Evolutionary conservation across 2,329 filamentous ascomycete genomes (phyloP), one percentile per base, ranked within the genome.

Genomic region (Fusarium zealandicum): DNA sequence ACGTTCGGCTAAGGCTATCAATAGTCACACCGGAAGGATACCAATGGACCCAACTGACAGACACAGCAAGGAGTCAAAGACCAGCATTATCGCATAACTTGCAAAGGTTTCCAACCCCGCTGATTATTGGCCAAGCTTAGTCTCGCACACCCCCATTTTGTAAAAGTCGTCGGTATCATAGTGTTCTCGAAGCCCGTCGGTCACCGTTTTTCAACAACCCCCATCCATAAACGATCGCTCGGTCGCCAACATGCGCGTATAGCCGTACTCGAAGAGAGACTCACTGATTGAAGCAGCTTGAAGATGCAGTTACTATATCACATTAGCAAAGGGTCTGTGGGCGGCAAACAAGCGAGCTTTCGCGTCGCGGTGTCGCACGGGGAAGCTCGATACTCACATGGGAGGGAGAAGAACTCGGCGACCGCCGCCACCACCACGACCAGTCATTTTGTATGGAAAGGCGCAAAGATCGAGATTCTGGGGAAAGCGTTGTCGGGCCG

Each of bases 201-300:
- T 54, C 54, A 54, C 62, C 53, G 41, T 25, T 25, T 25, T 7
- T n/a, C n/a, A n/a, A n/a, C 22, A 25, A 25, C 6, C 6, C 49
- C 57, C 51, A 47, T 44, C 47, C 39, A 43, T 52, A 54, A 54
- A 62, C 54, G 42, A 45, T 51, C 38, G 50, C 33, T 48, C 30
- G 30, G 33, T 14, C 20, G 17, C 40, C 45, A 32, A 31, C 48
- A 13, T 18, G 45, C 36, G 35, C 31, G 27, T 27, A 32, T 14
- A 30, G 16, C 18, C 25, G 16, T 10, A 11, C 10, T 45, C 17
- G 39, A 36, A 20, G 33, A 5, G 37, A 35, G 25, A 75, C 75
- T 75, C 57, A 76, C 75, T 38, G 76, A 78, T 69, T 88, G 93
- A 9, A 98, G 84, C 32, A 97, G 88, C 81, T 95, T 96, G 85